Base-by-base conservation (phyloP, 192 early-diverging fungal species). In the Coemansia sp. region DNA sequence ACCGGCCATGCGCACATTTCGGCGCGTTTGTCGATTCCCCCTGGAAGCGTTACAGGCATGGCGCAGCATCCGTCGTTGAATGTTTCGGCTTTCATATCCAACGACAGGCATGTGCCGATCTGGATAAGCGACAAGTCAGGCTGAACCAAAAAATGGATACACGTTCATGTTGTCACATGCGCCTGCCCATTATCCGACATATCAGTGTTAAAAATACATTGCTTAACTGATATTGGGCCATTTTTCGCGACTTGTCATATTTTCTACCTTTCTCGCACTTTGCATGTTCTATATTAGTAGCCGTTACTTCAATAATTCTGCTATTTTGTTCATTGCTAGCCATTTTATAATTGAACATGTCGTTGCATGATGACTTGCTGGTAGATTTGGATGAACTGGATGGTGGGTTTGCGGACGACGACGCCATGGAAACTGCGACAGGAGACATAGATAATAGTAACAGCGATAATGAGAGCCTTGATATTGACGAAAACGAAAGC, bases 1-100 rank as follows among this genome's bases (percentile, higher is more conserved):
- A 84, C 83, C 23, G 92, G 90, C 1, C 66, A 70, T 37, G 8
- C 28, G 7, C 42, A 82, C 11, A 30, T 31, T 29, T 68, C 84
- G 4, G 62, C 62, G 8, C 34, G 72, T 8, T 59, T 74, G 34
- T 84, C 87, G 68, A 70, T 87, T 2, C 75, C 84, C 0, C 86
- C 87, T 13, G 62, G 80, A 0, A 92, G 95, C 47, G 82, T 96
- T 0, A 85, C 90, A 60, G 92, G 92, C 2, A 78, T 96, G 40
- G 79, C 82, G 1, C 72, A 86, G 31, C 96, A 98, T 80, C 96
- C 96, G 17, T 86, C 84, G 29, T 79, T 92, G 11, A 98, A 95
- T 67, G 84, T 95, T 23, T 56, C 63, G 7, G 78, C 78, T 0
- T 79, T 79, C 53, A 68, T 73, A 36, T 65, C 65, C 2, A 64